Conservation (phyloP, 192 early-diverging fungal genomes). For the Podila epigama region DNA sequence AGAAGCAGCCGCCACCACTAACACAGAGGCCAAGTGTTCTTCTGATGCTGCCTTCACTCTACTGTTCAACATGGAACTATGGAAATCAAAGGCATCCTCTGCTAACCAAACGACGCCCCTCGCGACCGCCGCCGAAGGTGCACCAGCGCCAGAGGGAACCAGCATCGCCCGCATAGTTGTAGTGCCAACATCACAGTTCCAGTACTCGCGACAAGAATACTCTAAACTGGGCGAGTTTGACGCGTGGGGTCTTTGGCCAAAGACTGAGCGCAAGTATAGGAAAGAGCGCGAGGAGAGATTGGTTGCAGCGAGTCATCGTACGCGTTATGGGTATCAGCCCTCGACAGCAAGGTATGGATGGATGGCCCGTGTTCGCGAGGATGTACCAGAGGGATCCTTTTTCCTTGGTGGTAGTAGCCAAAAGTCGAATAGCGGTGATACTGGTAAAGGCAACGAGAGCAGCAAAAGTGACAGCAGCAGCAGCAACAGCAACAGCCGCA, state of each 20-base stretch:
- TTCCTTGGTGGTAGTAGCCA: too few relatives aligned
- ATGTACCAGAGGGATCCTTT: not conserved
- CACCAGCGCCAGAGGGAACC: not conserved
- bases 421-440: not conserved
- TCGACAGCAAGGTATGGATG: conserved; percentile 26
- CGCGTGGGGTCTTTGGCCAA: conserved; percentile 34
- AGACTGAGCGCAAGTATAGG: conserved; percentile 12
- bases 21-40: too few relatives aligned
- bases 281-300: conserved; percentile 7
- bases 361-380: conserved; percentile 8
- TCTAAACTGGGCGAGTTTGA: not conserved
- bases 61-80: not conserved
- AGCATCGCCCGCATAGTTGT: conserved; percentile 3
- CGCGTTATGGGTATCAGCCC: conserved; percentile 8
- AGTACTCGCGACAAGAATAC: conserved; percentile 2
- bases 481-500: not conserved
- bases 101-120: not conserved
- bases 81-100: not conserved
- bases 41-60: not conserved
- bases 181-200: conserved; percentile 11
- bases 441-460: not conserved
- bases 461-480: not conserved
- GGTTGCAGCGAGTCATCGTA: conserved; percentile 1
- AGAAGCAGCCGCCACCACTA: too few relatives aligned
- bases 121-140: too few relatives aligned